A percentile compares a stretch with the other conserved stretches of the same genome.
Conservation (phyloP, 306 rosid genomes). For the Castanea sativa region DNA sequence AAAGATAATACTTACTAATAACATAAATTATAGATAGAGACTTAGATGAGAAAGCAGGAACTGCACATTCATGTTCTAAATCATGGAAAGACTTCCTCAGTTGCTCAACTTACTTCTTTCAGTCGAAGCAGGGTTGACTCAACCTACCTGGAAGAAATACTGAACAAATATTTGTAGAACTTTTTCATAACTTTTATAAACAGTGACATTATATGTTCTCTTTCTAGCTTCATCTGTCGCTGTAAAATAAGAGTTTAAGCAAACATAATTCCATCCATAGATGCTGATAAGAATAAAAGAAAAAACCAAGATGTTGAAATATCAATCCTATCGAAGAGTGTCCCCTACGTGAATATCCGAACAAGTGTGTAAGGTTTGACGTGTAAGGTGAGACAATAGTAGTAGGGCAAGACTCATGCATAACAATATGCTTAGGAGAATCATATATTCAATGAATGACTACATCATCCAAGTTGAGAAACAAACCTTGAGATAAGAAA, state of each 20-base stretch:
- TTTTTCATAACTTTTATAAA: conserved; percentile 83
- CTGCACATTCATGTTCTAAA: neutral
- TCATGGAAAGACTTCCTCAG: neutral
- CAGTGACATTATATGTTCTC: conserved; percentile 75
- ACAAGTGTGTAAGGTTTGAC: neutral
- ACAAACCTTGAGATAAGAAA: conserved; percentile 74
- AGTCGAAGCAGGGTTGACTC: conserved; percentile 72
- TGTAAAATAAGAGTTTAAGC: conserved; percentile 27
- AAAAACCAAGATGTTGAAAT: neutral
- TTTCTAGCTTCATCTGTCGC: conserved; percentile 71
- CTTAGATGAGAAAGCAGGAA: neutral
- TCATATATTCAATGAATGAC: neutral
- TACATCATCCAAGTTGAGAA: conserved; percentile 8
- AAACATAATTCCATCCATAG: conserved; percentile 16
- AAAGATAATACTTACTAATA: neutral
- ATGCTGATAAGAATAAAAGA: neutral
- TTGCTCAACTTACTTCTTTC: conserved; percentile 60
- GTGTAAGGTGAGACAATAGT: neutral
- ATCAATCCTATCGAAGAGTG: neutral
- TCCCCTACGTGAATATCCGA: neutral
- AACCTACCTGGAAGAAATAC: conserved; percentile 63
- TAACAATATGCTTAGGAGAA: neutral
- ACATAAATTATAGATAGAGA: neutral
- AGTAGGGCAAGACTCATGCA: neutral
- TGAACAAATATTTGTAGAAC: conserved; percentile 54